Conservation (phyloP, 1,139 yeast genomes). For the Suhomyces kunorum region DNA sequence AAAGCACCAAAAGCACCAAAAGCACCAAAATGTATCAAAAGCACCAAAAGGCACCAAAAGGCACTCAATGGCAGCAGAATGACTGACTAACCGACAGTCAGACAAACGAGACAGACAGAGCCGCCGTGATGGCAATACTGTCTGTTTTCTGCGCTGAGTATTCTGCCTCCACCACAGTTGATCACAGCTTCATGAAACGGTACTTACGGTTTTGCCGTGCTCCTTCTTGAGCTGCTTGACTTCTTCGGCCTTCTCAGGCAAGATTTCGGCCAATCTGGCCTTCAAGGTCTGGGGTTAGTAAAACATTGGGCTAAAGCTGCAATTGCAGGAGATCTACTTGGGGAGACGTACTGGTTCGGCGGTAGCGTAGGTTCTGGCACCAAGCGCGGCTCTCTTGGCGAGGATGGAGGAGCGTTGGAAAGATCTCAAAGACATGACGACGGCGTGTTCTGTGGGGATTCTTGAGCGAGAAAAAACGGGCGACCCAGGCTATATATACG, state of each 20-base stretch:
- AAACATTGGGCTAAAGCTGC: constrained; percentile 3
- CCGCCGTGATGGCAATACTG: no score
- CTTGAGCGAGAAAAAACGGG: constrained; percentile 14
- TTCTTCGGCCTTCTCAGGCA: constrained; percentile 91
- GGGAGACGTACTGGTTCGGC: constrained; percentile 51
- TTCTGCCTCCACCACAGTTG: no score
- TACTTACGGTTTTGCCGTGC: constrained; percentile 76
- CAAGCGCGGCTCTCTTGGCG: constrained; percentile 39
- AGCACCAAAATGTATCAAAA: no score
- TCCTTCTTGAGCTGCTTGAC: constrained; percentile 87
- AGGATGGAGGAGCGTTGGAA: constrained; percentile 37
- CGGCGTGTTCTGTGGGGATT: constrained; percentile 11
- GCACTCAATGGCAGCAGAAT: no score
- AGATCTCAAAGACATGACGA: constrained; percentile 45
- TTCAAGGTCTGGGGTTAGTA: constrained; percentile 57
- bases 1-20: no score
- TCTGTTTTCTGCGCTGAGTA: no score
- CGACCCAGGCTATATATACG: constrained; percentile 17
- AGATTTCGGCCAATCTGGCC: constrained; percentile 88
- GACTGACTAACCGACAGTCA: no score
- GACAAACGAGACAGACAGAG: no score
- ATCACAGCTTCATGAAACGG: no score
- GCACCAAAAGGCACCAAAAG: no score
- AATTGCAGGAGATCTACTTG: neutral
- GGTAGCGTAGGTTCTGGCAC: constrained; percentile 50